Conservation (phyloP, 805 yeast genomes). For the Jamesozyma rosinii region DNA sequence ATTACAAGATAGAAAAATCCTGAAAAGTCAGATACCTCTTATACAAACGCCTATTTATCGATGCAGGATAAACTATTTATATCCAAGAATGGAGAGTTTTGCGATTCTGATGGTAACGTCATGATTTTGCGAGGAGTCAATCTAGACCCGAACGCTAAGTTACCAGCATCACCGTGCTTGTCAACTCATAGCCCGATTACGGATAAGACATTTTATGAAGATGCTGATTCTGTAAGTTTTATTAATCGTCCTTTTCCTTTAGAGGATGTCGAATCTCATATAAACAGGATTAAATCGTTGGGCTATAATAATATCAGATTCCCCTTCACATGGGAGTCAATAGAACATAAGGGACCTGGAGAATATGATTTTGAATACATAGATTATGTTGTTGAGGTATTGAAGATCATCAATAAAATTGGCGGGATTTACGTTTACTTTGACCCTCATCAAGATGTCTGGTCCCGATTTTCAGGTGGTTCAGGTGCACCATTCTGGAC, state of each 20-base stretch:
- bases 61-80: constrained; percentile 26
- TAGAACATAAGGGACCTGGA: constrained; percentile 85
- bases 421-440: constrained; percentile 74
- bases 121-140: constrained; percentile 71
- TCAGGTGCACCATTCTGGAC: constrained; percentile 96
- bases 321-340: constrained; percentile 82
- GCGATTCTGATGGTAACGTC: constrained; percentile 47
- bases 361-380: constrained; percentile 68
- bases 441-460: constrained; percentile 90
- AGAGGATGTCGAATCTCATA: constrained; percentile 60
- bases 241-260: constrained; percentile 75
- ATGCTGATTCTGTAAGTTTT: constrained; percentile 70
- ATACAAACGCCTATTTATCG: not conserved
- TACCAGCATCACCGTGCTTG: constrained; percentile 50
- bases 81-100: constrained; percentile 48
- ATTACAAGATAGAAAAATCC: not conserved
- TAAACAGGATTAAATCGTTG: constrained; percentile 61
- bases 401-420: constrained; percentile 45
- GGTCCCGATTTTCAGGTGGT: constrained; percentile 86
- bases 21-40: not conserved
- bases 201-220: constrained; percentile 42
- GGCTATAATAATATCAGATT: constrained; percentile 77
- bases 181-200: constrained; percentile 32
- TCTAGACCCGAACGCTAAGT: constrained; percentile 63
- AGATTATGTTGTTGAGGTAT: constrained; percentile 54